Conservation (phyloP, 805 yeast genomes). For the Zygoascus tannicola region DNA sequence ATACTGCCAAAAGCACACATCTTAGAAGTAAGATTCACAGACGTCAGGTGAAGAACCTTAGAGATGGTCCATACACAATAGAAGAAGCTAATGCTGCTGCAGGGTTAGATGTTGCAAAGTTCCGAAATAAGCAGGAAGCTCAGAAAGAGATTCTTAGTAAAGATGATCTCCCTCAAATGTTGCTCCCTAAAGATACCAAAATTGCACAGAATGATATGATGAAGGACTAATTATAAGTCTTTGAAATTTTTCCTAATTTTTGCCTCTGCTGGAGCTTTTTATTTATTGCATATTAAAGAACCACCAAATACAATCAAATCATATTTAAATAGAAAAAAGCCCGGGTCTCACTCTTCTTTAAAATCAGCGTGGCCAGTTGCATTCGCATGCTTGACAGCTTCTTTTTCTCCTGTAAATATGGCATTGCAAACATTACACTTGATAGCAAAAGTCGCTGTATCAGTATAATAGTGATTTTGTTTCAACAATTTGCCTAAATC, state of each 20-base stretch:
- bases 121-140: slow-evolving; percentile 40
- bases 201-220: neutral
- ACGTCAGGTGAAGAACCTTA: slow-evolving; percentile 70
- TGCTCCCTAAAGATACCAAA: slow-evolving; percentile 2
- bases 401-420: slow-evolving; percentile 51
- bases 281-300: neutral
- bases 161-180: neutral
- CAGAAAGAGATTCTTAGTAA: neutral
- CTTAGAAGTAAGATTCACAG: slow-evolving; percentile 71
- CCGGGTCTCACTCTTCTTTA: slow-evolving; percentile 44
- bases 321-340: too few species aligned
- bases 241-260: neutral
- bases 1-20: slow-evolving; percentile 63
- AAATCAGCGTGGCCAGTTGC: slow-evolving; percentile 51
- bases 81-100: slow-evolving; percentile 88
- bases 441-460: slow-evolving; percentile 49
- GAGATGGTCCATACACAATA: slow-evolving; percentile 72
- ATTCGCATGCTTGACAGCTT: slow-evolving; percentile 55
- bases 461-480: slow-evolving; percentile 49
- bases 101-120: slow-evolving; percentile 65
- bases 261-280: neutral
- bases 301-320: neutral
- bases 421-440: slow-evolving; percentile 48
- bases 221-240: neutral
- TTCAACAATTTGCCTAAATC: slow-evolving; percentile 40